Percentiles rank a stretch among this genome's conserved stretches.
phyloP scores from a whole-genome alignment of 2,329 filamentous ascomycete genomes.

The Kalaharituber pfeilii region DNA sequence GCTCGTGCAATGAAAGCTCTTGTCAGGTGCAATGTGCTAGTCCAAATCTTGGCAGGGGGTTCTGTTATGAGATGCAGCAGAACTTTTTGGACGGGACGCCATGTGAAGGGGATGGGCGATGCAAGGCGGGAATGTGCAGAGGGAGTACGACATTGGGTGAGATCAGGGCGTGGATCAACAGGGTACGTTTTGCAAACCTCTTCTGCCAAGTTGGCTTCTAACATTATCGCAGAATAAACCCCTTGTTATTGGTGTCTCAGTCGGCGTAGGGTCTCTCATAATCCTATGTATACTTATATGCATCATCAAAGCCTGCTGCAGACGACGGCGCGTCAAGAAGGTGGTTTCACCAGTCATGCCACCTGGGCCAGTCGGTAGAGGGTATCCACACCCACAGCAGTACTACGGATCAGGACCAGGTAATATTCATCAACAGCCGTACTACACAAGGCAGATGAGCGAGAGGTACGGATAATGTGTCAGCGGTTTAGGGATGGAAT shows the following conservation, averaged over 20 bases:
- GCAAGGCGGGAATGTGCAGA: slow-evolving; percentile 58
- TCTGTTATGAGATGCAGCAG: slow-evolving; percentile 63
- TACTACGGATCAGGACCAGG: slow-evolving; percentile 5
- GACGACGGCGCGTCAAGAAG: slow-evolving; percentile 24
- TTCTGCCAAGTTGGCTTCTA: slow-evolving; percentile 1
- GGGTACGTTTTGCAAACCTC: slow-evolving; percentile 8
- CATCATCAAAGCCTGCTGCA: slow-evolving; percentile 39
- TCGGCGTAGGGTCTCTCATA: slow-evolving; percentile 54
- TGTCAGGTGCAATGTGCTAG: slow-evolving; percentile 62
- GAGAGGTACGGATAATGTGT: neutral
- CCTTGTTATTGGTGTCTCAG: slow-evolving; percentile 64
- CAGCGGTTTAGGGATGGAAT: neutral
- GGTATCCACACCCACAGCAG: slow-evolving; percentile 2
- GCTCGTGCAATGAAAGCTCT: slow-evolving; percentile 54
- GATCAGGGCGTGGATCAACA: slow-evolving; percentile 55
- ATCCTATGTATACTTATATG: slow-evolving; percentile 53
- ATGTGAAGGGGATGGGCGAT: slow-evolving; percentile 65
- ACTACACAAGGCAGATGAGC: neutral
- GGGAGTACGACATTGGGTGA: slow-evolving; percentile 53
- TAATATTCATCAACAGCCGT: slow-evolving; percentile 4
- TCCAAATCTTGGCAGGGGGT: slow-evolving; percentile 45
- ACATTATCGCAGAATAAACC: slow-evolving; percentile 42
- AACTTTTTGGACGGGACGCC: slow-evolving; percentile 86
- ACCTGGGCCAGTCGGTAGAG: neutral
- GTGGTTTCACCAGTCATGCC: neutral